phyloP scores from a whole-genome alignment of 352 stramenopile genomes.

The Phytophthora palmivora region DNA sequence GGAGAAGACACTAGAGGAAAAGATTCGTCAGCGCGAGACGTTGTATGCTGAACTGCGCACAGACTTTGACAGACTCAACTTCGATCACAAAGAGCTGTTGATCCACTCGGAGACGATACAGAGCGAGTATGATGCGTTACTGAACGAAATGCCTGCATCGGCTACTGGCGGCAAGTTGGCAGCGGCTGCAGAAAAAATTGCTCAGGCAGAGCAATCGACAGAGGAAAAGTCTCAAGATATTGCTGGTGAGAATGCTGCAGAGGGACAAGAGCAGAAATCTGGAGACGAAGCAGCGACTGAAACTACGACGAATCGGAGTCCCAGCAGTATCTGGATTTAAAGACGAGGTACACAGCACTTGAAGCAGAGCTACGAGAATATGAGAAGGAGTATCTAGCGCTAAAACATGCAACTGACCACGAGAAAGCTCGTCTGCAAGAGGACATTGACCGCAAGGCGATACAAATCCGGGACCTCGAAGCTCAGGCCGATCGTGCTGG shows the following conservation, averaged over 20 bases:
- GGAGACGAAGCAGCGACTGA: constrained; percentile 25
- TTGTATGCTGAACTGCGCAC: constrained; percentile 60
- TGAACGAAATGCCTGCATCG: constrained; percentile 59
- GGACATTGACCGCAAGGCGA: constrained; percentile 72
- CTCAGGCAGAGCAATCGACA: constrained; percentile 33
- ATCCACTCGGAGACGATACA: constrained; percentile 85
- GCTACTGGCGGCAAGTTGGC: constrained; percentile 51
- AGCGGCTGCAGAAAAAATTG: constrained; percentile 42
- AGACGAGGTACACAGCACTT: constrained; percentile 58
- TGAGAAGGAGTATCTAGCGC: constrained; percentile 70
- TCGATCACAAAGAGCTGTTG: constrained; percentile 83
- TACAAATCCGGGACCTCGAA: constrained; percentile 72
- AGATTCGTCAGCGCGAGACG: constrained; percentile 67
- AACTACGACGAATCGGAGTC: constrained; percentile 34
- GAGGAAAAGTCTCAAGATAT: constrained; percentile 22
- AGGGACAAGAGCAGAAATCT: constrained; percentile 27
- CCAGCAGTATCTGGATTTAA: constrained; percentile 45
- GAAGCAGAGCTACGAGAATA: constrained; percentile 73
- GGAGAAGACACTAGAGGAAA: constrained; percentile 69
- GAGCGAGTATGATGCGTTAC: constrained; percentile 67
- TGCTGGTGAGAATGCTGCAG: constrained; percentile 25
- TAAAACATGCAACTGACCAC: constrained; percentile 60
- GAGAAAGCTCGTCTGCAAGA: constrained; percentile 70
- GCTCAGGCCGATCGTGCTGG: constrained; percentile 54
- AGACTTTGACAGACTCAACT: constrained; percentile 81